phyloP scores from a whole-genome alignment of 495 filamentous ascomycete genomes.

The Penicillium waksmanii region DNA sequence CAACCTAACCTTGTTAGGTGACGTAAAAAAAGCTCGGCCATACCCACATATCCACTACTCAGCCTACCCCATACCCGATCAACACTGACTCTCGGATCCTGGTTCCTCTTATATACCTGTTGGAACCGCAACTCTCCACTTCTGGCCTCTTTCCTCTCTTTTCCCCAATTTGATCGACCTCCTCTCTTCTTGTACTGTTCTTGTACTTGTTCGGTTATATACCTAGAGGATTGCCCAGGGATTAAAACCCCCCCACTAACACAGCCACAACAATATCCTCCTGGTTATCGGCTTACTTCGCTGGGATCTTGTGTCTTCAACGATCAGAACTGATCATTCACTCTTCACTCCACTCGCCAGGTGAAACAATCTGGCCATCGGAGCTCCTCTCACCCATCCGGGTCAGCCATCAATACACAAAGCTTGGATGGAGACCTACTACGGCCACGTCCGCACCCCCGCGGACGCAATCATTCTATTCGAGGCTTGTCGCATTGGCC shows the following conservation, averaged over 20 bases:
- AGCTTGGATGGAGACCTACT: conserved; percentile 88
- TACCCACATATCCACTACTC: conserved; percentile 24
- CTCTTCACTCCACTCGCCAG: too few species aligned
- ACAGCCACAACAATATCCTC: too few species aligned
- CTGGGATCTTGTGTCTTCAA: too few species aligned
- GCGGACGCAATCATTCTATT: conserved; percentile 96
- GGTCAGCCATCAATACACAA: conserved; percentile 8
- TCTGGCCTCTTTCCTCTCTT: conserved; percentile 12
- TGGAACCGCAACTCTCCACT: conserved; percentile 25
- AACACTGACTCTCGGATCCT: conserved; percentile 26
- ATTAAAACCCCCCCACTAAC: neutral
- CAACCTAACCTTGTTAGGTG: conserved; percentile 31
- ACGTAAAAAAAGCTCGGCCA: conserved; percentile 37
- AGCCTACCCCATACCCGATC: conserved; percentile 36
- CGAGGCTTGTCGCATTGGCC: conserved; percentile 89
- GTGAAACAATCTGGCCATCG: too few species aligned
- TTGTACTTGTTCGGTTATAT: too few species aligned
- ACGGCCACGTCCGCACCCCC: conserved; percentile 89
- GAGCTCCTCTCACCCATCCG: too few species aligned
- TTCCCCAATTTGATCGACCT: conserved; percentile 10
- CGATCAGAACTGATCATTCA: too few species aligned
- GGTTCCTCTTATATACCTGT: conserved; percentile 30
- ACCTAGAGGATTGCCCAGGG: neutral
- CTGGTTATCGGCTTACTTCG: too few species aligned
- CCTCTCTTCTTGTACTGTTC: conserved; percentile 1